Evolutionary conservation across 1,284 basidiomycete species (phyloP).

Genomic region (Austroboletus niveus): DNA sequence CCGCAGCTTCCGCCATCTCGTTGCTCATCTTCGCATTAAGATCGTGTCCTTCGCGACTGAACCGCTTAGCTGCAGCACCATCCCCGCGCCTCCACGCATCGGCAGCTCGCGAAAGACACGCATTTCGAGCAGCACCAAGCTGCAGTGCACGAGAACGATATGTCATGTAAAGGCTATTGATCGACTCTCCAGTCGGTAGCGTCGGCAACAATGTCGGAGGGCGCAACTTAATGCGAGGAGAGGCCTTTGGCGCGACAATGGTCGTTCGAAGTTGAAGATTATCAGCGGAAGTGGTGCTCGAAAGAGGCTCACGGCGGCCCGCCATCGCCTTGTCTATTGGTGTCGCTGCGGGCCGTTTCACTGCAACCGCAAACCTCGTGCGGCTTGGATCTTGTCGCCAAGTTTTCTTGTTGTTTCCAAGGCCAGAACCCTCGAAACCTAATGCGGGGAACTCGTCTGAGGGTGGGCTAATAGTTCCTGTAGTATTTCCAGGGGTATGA

Average conservation of each 20-base stretch:
- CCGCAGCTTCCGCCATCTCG: constrained; percentile 81
- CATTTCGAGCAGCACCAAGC: constrained; percentile 90
- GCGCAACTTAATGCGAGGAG: constrained; percentile 79
- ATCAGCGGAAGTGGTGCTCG: constrained; percentile 51
- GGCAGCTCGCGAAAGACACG: constrained; percentile 91
- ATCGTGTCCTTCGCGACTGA: constrained; percentile 90
- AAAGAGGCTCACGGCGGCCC: constrained; percentile 55
- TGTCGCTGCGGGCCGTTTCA: constrained; percentile 57
- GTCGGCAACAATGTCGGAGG: constrained; percentile 86
- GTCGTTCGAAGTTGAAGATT: constrained; percentile 62
- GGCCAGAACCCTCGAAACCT: constrained; percentile 40
- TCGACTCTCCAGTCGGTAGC: constrained; percentile 74
- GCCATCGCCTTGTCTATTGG: constrained; percentile 37
- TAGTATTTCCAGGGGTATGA: constrained; percentile 35
- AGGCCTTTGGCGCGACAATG: constrained; percentile 80
- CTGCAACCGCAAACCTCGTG: constrained; percentile 81
- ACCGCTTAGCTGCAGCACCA: constrained; percentile 91
- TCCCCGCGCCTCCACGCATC: constrained; percentile 95
- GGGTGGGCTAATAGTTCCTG: constrained; percentile 43
- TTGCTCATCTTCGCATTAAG: constrained; percentile 86
- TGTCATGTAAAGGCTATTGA: constrained; percentile 82
- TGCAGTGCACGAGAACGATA: constrained; percentile 86
- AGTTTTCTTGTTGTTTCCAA: constrained; percentile 36
- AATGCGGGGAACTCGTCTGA: constrained; percentile 89
- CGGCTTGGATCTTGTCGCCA: constrained; percentile 70